Evolutionary conservation across 2,329 filamentous ascomycete species (phyloP).

Genomic region (Cryphonectria radicalis): DNA sequence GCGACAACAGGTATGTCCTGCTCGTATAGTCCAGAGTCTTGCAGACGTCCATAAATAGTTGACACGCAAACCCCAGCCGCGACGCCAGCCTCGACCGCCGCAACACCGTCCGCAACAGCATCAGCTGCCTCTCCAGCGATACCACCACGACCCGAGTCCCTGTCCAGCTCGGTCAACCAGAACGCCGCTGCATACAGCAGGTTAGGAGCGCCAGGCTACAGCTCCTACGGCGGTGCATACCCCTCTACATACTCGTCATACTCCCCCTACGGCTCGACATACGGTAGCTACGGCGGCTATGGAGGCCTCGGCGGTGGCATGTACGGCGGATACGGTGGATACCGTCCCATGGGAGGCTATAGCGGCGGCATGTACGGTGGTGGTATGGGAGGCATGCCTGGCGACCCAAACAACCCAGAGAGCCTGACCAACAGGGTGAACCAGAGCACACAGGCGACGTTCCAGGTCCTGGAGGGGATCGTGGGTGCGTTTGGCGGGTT

Average conservation of each 20-base stretch:
- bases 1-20: conserved; percentile 51
- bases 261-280: conserved; percentile 54
- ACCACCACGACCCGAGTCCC: conserved; percentile 78
- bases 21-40: not conserved
- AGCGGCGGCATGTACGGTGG: conserved; percentile 49
- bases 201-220: conserved; percentile 41
- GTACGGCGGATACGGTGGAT: conserved; percentile 49
- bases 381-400: conserved; percentile 46
- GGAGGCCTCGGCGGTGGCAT: conserved; percentile 41
- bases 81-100: conserved; percentile 43
- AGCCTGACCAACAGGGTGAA: conserved; percentile 95
- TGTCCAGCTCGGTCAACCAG: conserved; percentile 81
- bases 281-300: conserved; percentile 50
- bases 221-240: conserved; percentile 47
- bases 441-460: conserved; percentile 93
- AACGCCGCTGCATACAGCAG: conserved; percentile 83
- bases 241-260: conserved; percentile 26
- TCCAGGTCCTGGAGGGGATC: conserved; percentile 97
- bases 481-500: conserved; percentile 97
- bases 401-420: conserved; percentile 83
- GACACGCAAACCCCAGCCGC: conserved; percentile 18
- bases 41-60: not conserved
- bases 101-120: conserved; percentile 47
- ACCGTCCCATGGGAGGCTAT: conserved; percentile 37
- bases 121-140: conserved; percentile 65